A percentile compares a stretch with the other conserved stretches of the same genome.
Evolutionary conservation across 768 basidiomycete species (phyloP).

Genomic region (Rhizopogon sp.): DNA sequence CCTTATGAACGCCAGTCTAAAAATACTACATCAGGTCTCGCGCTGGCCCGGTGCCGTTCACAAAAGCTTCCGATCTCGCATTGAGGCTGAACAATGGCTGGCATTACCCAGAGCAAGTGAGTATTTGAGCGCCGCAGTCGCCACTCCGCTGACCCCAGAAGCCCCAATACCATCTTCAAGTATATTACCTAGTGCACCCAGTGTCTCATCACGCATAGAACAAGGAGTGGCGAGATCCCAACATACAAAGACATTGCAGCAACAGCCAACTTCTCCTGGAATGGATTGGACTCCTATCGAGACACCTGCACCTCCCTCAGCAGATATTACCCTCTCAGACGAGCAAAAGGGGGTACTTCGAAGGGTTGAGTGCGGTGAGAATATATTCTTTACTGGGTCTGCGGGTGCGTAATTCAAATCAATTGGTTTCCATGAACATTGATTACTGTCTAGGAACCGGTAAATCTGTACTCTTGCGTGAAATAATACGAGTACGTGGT

Average conservation of each 20-base stretch:
- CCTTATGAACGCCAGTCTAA: background rate
- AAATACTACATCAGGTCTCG: constrained; percentile 35
- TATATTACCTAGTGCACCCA: background rate
- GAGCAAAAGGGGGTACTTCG: constrained; percentile 49
- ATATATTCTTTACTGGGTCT: constrained; percentile 83
- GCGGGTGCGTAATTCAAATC: constrained; percentile 46
- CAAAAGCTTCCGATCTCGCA: constrained; percentile 43
- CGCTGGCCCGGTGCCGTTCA: constrained; percentile 48
- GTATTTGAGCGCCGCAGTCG: background rate
- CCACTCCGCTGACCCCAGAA: background rate
- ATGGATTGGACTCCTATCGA: background rate
- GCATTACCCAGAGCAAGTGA: constrained; percentile 11
- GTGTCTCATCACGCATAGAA: background rate
- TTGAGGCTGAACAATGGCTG: constrained; percentile 50
- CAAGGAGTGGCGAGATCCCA: background rate
- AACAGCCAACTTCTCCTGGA: background rate
- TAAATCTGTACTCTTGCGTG: constrained; percentile 76
- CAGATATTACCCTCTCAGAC: constrained; percentile 37
- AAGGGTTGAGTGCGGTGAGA: constrained; percentile 53
- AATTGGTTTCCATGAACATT: background rate
- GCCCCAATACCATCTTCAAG: background rate
- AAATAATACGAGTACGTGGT: constrained; percentile 56
- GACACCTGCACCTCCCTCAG: background rate
- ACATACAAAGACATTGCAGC: background rate
- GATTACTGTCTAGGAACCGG: constrained; percentile 52